Evolutionary conservation across 2,329 filamentous ascomycete species (phyloP), one percentile per base, ranked within the genome.

Genomic region (Coniella vitis): DNA sequence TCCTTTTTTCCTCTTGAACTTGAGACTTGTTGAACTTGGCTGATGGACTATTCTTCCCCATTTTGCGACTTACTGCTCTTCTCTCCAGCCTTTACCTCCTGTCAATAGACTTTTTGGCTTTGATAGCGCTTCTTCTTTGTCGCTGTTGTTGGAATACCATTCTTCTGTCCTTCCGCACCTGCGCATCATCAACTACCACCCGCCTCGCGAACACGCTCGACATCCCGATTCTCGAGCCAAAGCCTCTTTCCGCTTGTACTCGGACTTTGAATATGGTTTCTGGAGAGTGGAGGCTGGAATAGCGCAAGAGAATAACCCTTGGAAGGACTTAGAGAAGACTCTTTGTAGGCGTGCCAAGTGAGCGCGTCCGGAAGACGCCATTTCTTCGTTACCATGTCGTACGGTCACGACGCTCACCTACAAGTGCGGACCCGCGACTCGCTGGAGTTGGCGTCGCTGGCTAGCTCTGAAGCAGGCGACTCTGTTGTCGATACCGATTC

Each of bases 371-470:
- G 38, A 13, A 7, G 7, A 14, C 38, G 22, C 40, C n/a, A 43
- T 41, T 41, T 38, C 7, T 39, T 36, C 35, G 39, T 61, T 48
- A 43, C 61, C 48, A 72, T 69, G 66, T 63, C 67, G 55, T 47
- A 47, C 45, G 64, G 65, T 57, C 75, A 74, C 62, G 67, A 61
- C 52, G 64, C 67, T 56, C 67, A 64, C 58, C 65, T 70, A 49
- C 69, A 70, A 55, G 64, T 69, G 56, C 68, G 71, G 55, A 66
- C 81, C 54, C 87, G 93, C 70, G 93, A 98, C 75, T 97, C 91
- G 40, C 82, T 98, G 62, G 93, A 98, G 73, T 85, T 98, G 51
- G 93, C 90, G 53, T 96, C 90, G 46, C 82, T 98, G 55, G 93
- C 91, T 52, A 95, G 89, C 54, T 90, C 86, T 34, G 89, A 86